Conservation (phyloP, 2,329 filamentous ascomycete species). For the Aspergillus ustus region DNA sequence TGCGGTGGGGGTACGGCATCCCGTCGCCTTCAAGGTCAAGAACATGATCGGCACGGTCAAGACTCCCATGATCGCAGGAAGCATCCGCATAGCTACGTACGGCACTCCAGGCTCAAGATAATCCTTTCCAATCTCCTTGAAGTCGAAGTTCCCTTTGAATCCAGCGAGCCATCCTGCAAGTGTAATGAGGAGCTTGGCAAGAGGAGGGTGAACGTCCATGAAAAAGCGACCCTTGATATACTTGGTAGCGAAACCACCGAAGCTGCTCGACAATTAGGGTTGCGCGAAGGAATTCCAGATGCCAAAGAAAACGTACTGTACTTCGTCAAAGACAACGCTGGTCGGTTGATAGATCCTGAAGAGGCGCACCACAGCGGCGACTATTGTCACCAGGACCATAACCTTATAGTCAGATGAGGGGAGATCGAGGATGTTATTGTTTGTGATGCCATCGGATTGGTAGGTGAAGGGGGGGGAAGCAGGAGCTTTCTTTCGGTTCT, state of each 20-base stretch:
- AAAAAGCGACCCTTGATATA: conserved; percentile 99
- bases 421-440: conserved; percentile 91
- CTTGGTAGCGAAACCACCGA: conserved; percentile 96
- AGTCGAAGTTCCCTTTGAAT: conserved; percentile 95
- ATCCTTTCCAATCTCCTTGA: conserved; percentile 99
- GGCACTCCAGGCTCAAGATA: conserved; percentile 93
- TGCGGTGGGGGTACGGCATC: conserved; percentile 85
- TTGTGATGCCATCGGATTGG: conserved; percentile 63
- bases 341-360: conserved; percentile 96
- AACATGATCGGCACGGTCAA: conserved; percentile 91
- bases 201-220: conserved; percentile 98
- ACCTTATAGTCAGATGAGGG: conserved; percentile 82
- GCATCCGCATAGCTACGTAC: conserved; percentile 95
- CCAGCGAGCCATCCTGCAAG: conserved; percentile 93
- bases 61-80: conserved; percentile 88
- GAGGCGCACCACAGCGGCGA: conserved; percentile 80
- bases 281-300: not conserved
- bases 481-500: conserved; percentile 38
- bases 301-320: conserved; percentile 72
- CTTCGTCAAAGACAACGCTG: conserved; percentile 98
- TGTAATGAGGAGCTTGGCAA: conserved; percentile 95
- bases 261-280: conserved; percentile 59
- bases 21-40: conserved; percentile 86
- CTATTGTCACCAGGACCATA: conserved; percentile 71
- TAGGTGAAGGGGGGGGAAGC: conserved; percentile 44